phyloP scores from a whole-genome alignment of 1,284 basidiomycete species.

The Austropuccinia psidii region DNA sequence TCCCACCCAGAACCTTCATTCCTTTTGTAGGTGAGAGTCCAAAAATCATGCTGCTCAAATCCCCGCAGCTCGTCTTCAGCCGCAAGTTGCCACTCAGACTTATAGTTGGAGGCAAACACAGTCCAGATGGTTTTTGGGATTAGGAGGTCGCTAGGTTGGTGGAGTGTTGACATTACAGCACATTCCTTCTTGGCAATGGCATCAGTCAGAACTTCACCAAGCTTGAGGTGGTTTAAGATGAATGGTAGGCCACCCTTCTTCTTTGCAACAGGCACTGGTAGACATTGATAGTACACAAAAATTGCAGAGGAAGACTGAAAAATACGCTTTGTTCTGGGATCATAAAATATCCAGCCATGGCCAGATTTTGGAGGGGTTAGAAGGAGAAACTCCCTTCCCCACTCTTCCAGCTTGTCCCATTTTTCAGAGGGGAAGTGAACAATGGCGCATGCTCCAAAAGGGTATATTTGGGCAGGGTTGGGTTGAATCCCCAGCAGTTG shows the following conservation, averaged over 20 bases:
- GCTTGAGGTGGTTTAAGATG: not conserved
- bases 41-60: no score
- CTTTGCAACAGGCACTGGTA: not conserved
- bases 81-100: no score
- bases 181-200: not conserved
- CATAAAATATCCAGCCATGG: not conserved
- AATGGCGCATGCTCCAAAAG: not conserved
- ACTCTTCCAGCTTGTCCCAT: no score
- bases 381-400: no score
- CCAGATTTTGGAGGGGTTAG: not conserved
- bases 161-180: no score
- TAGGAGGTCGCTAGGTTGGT: no score
- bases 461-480: not conserved
- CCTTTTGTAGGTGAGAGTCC: no score
- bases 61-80: no score
- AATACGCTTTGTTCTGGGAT: not conserved
- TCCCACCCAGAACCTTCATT: no score
- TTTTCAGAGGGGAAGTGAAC: not conserved
- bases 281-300: not conserved
- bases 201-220: not conserved
- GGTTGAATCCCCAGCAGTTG: not conserved
- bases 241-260: not conserved
- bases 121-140: no score
- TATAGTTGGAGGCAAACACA: no score
- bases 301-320: not conserved